Evolutionary conservation across 768 basidiomycete genomes (phyloP).

Genomic region (Lentinula sp.): DNA sequence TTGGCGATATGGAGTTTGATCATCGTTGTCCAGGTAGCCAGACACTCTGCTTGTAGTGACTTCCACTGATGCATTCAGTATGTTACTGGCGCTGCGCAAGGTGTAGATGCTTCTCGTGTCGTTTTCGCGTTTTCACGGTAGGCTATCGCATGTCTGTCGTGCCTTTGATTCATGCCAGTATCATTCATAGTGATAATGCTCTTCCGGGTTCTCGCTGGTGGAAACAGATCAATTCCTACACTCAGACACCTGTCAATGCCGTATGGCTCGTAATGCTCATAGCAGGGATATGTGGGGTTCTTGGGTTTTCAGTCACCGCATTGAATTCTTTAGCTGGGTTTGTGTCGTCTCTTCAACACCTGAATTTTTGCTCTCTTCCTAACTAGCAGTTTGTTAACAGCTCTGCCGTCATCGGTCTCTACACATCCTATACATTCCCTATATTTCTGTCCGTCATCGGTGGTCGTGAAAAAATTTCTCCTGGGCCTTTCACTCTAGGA

Average conservation of each 20-base stretch:
- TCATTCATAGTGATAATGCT: conserved; percentile 47
- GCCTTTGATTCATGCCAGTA: neutral
- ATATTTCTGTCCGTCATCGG: conserved; percentile 70
- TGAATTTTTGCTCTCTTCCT: neutral
- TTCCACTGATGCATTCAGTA: conserved; percentile 25
- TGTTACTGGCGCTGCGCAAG: conserved; percentile 70
- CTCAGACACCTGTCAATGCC: conserved; percentile 69
- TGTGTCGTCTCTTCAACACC: conserved; percentile 9
- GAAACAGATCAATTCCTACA: conserved; percentile 53
- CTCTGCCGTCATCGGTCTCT: conserved; percentile 66
- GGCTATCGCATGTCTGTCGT: neutral
- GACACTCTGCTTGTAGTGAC: neutral
- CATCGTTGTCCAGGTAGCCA: conserved; percentile 45
- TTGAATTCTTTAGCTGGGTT: conserved; percentile 65
- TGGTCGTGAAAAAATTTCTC: conserved; percentile 49
- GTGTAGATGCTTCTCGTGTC: conserved; percentile 70
- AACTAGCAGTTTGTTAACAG: conserved; percentile 22
- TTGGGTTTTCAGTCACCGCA: conserved; percentile 62
- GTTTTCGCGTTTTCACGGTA: conserved; percentile 63
- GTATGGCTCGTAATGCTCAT: conserved; percentile 66
- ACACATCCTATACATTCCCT: conserved; percentile 60
- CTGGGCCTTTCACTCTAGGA: conserved; percentile 59
- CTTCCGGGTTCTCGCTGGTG: conserved; percentile 68
- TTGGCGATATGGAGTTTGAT: conserved; percentile 67
- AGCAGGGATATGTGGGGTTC: conserved; percentile 51